Base-by-base conservation (phyloP, 192 early-diverging fungal genomes). In the Mortierella hygrophila region DNA sequence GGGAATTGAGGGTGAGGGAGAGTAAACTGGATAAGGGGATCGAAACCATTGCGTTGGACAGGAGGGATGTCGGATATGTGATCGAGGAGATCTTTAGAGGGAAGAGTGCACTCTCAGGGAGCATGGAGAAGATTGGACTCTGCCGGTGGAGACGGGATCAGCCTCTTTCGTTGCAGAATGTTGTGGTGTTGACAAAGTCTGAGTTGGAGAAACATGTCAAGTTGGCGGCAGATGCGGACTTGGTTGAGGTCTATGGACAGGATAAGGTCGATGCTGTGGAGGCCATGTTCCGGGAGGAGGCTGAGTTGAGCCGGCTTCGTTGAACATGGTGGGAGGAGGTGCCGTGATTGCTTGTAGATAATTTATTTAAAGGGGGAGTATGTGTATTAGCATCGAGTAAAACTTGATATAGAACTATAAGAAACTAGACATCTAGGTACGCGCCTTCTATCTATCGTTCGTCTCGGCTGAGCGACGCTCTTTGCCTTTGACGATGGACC, bases 31-130 rank as follows among this genome's bases (percentile, higher is more conserved):
- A 71, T 16, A 55, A 52, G 60, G 47, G 44, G 38, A 41, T 87
- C 20, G 70, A 81, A 60, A 83, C 79, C 7, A 89, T 95, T 42
- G 87, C 90, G 29, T 35, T 97, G 23, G 94, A 93, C 70, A 82
- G 88, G 42, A 89, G 91, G 40, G 97, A 99, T 83, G 90, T 96
- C 21, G 96, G 93, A 3, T 98, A 97, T 83, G 92, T 97, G 44
- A 91, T 97, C 55, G 98, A 99, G 78, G 97, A 98, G 82, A 93
- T 97, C 63, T 99, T 96, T 93, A 90, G 92, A 40, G 95, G 96
- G 18, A 91, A 93, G 72, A 96, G 95, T 78, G 94, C 93, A 2
- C 42, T 98, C 10, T 96, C 97, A 1, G 94, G 95, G 9, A 85
- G 93, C 3, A 92, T 88, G 41, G 95, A 97, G 60, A 95, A 95